These are phyloP conservation scores for Polyporus tsugae DNA, from an alignment of 1,284 basidiomycete genomes.

Conservation along the genomic window DNA sequence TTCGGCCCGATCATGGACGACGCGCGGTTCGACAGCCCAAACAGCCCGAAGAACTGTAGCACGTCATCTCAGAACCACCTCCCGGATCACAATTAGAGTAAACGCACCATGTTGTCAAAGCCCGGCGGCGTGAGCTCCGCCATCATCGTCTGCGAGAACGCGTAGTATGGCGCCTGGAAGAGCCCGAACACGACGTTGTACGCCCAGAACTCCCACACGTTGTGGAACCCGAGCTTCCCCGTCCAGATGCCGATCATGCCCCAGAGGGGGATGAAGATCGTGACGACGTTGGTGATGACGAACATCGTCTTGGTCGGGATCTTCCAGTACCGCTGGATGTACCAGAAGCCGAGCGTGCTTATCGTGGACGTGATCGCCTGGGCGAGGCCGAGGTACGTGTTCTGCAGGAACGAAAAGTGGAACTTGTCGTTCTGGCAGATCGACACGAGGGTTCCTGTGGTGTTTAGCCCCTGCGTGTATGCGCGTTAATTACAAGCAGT, in stretches of 20 bases:
- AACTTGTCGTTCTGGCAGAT: constrained; percentile 86
- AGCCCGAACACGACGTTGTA: constrained; percentile 85
- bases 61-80: neutral
- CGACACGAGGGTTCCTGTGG: constrained; percentile 76
- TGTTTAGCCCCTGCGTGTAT: constrained; percentile 70
- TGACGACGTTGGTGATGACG: constrained; percentile 78
- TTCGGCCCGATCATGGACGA: constrained; percentile 85
- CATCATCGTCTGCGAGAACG: constrained; percentile 89
- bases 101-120: constrained; percentile 79
- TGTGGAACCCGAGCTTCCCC: constrained; percentile 79
- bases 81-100: neutral
- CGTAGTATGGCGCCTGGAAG: constrained; percentile 90
- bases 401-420: constrained; percentile 75
- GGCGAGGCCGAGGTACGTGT: constrained; percentile 78
- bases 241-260: constrained; percentile 91
- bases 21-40: constrained; percentile 84
- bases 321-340: constrained; percentile 80
- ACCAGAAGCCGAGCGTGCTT: constrained; percentile 81
- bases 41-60: constrained; percentile 79
- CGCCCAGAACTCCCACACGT: constrained; percentile 87
- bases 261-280: constrained; percentile 84
- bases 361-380: constrained; percentile 78
- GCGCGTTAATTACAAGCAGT: neutral
- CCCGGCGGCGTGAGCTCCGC: constrained; percentile 84
- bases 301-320: constrained; percentile 85